A percentile compares a stretch with the other conserved stretches of the same genome.
These are phyloP conservation scores for Elongisporangium anandrum DNA, from an alignment of 352 stramenopile genomes.

Conservation along the genomic window DNA sequence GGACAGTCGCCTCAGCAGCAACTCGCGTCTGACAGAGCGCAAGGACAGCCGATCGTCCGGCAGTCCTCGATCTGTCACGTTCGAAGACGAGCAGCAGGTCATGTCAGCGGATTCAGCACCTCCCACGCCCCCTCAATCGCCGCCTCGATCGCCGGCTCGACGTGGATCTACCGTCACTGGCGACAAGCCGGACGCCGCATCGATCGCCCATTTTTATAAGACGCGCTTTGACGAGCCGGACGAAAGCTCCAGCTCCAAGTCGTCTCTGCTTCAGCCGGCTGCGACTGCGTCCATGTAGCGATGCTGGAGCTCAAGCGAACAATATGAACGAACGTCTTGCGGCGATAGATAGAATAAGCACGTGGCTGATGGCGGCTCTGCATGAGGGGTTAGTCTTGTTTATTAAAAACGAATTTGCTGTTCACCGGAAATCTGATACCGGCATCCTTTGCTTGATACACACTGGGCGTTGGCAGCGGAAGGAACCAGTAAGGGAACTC, in stretches of 20 bases:
- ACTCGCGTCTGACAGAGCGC: background rate
- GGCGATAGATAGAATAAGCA: background rate
- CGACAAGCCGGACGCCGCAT: conserved; percentile 11
- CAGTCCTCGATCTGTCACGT: background rate
- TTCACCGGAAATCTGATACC: conserved; percentile 42
- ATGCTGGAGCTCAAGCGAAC: too few species aligned
- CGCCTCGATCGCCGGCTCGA: background rate
- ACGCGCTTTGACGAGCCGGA: conserved; percentile 54
- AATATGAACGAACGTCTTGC: background rate
- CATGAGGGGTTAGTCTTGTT: background rate
- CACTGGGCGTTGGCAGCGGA: conserved; percentile 52
- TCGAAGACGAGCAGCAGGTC: background rate
- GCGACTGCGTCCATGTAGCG: background rate
- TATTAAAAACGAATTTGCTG: conserved; percentile 19
- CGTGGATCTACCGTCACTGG: background rate
- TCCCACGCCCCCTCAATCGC: background rate
- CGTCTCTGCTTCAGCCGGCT: background rate
- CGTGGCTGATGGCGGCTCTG: too few species aligned
- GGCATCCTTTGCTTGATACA: conserved; percentile 25
- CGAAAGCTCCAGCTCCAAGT: background rate
- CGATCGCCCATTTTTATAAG: conserved; percentile 50
- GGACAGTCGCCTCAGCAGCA: background rate
- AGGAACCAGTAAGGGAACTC: conserved; percentile 74
- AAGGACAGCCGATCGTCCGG: background rate
- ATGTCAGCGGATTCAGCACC: background rate